Evolutionary conservation across 768 basidiomycete species (phyloP), one percentile per base, ranked within the genome.

Genomic region (Hebeloma cylindrosporum): DNA sequence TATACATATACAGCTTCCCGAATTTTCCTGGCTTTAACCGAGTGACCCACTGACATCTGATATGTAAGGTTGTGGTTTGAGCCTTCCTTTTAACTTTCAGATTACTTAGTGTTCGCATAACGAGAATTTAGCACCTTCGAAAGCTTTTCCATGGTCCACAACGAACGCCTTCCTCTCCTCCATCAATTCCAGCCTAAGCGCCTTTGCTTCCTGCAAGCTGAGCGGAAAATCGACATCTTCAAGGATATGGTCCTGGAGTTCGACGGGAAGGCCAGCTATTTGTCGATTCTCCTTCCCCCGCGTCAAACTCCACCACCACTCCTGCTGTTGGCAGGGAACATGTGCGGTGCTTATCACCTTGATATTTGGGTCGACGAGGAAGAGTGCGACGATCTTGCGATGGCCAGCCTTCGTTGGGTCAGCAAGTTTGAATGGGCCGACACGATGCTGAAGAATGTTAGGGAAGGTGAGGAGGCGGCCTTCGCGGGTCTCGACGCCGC

Each of bases 361-460:
- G 25, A 62, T 45, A 22, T 61, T 54, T 2, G 66, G 67, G 40
- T 73, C 68, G 30, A 72, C 63, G 14, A 74, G 65, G 58, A 71
- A 72, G 16, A 75, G 62, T 2, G 67, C 67, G 5, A 75, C 51
- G 28, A 75, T 71, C 52, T 72, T 75, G 33, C 72, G 62, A 44
- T 71, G 63, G 2, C 72, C 74, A 5, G 69, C 68, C 43, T 66
- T 68, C 7, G 64, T 60, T 1, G 54, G 52, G 48, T 75, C 69
- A 6, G 44, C 51, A 8, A 74, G 63, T 33, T 54, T 45, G 55
- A 73, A 75, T 13, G 70, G 61, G 25, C 50, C 47, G 3, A 74
- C 68, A 17, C 56, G 63, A 48, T 75, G 71, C 43, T 72, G 72
- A 22, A 68, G 59, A 38, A 70, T 53, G 47, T 73, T 74, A 1